phyloP scores from a whole-genome alignment of 805 yeast species.

The Osmozyma mogii region DNA sequence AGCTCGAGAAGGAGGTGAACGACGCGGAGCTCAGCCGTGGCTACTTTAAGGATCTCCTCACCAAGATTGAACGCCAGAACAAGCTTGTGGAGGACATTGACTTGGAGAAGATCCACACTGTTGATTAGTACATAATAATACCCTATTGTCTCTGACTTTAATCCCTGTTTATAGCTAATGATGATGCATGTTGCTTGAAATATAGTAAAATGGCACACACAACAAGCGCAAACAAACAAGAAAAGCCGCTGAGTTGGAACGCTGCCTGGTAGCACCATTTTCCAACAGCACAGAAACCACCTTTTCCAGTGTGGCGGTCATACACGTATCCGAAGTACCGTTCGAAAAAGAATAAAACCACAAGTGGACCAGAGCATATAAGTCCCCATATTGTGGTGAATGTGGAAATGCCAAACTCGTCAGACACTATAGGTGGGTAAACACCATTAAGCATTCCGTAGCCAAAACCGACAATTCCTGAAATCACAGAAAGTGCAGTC shows the following conservation, averaged over 20 bases:
- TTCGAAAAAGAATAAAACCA: slow-evolving; percentile 46
- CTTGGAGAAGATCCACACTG: slow-evolving; percentile 34
- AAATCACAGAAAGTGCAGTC: slow-evolving; percentile 37
- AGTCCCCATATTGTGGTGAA: slow-evolving; percentile 76
- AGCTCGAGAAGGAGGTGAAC: slow-evolving; percentile 42
- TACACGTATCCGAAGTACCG: slow-evolving; percentile 49
- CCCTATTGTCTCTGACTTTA: neutral
- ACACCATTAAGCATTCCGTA: slow-evolving; percentile 70
- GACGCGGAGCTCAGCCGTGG: slow-evolving; percentile 48
- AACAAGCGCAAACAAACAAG: slow-evolving; percentile 20
- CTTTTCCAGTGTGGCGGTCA: slow-evolving; percentile 35
- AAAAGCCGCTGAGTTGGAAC: slow-evolving; percentile 21
- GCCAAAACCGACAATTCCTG: slow-evolving; percentile 52
- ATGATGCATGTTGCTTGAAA: no score
- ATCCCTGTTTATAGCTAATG: neutral
- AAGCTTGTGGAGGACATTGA: slow-evolving; percentile 34
- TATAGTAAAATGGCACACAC: no score
- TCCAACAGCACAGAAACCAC: slow-evolving; percentile 32
- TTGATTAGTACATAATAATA: slow-evolving; percentile 19
- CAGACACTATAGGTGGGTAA: slow-evolving; percentile 71
- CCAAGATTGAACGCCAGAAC: slow-evolving; percentile 37
- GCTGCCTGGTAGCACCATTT: slow-evolving; percentile 32
- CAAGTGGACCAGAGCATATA: slow-evolving; percentile 61
- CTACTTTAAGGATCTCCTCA: slow-evolving; percentile 46
- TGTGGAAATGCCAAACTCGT: slow-evolving; percentile 55